Conservation (phyloP, 805 yeast species). For the Candida montana region DNA sequence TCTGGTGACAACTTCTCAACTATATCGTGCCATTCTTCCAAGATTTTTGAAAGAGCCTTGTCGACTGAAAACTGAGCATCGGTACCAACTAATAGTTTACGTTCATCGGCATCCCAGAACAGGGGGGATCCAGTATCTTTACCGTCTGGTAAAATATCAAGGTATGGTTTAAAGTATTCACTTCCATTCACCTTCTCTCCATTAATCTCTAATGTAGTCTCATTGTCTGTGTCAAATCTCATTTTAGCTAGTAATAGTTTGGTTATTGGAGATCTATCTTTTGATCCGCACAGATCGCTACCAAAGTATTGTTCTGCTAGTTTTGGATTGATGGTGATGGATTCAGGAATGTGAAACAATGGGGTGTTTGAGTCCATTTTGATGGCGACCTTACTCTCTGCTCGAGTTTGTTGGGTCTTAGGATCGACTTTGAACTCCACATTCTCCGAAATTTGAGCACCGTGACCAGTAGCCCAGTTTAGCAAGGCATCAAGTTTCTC, state of each 20-base stretch:
- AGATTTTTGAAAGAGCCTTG: conserved; percentile 37
- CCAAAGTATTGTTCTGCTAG: conserved; percentile 30
- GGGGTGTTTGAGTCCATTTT: conserved; percentile 18
- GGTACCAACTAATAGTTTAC: conserved; percentile 54
- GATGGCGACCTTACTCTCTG: conserved; percentile 31
- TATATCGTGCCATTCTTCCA: conserved; percentile 54
- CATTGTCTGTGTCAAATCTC: conserved; percentile 29
- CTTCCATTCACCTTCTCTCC: conserved; percentile 7
- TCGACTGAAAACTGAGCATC: conserved; percentile 56
- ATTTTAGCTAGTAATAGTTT: conserved; percentile 38
- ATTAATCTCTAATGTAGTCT: conserved; percentile 9
- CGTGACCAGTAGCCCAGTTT: conserved; percentile 35
- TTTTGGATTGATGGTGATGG: conserved; percentile 32
- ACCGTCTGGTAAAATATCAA: conserved; percentile 42
- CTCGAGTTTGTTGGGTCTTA: conserved; percentile 3
- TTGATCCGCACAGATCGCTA: conserved; percentile 2
- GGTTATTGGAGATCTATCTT: conserved; percentile 15
- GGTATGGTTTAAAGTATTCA: conserved; percentile 36
- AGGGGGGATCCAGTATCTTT: conserved; percentile 53
- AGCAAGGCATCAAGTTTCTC: conserved; percentile 14
- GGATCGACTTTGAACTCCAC: conserved; percentile 28
- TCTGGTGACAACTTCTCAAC: conserved; percentile 20
- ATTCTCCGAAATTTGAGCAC: conserved; percentile 30
- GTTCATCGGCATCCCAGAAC: conserved; percentile 55
- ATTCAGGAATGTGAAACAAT: conserved; percentile 35